Conservation (phyloP, 345 rosid genomes). For the Acer yangbiense region DNA sequence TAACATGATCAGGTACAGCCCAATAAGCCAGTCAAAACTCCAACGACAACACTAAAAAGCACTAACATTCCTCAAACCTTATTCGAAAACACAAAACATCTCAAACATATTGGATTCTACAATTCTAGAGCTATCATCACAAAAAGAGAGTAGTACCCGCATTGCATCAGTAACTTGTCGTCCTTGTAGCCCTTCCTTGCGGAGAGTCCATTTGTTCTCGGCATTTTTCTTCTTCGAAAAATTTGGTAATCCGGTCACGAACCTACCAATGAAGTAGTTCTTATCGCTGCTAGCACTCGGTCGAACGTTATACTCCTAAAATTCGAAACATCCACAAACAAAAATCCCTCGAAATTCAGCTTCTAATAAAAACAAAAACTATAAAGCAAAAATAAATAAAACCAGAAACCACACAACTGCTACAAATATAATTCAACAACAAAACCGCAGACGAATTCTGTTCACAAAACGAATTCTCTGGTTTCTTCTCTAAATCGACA, state of each 20-base stretch:
- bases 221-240: constrained; percentile 80
- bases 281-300: constrained; percentile 63
- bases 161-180: constrained; percentile 76
- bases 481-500: background rate
- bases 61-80: background rate
- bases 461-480: background rate
- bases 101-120: background rate
- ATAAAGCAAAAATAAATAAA: background rate
- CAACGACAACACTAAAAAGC: background rate
- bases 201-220: constrained; percentile 88
- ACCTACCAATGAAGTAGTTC: constrained; percentile 90
- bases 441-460: background rate
- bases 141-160: constrained; percentile 48
- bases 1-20: background rate
- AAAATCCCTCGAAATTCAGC: background rate
- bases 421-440: background rate
- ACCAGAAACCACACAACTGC: background rate
- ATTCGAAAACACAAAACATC: background rate
- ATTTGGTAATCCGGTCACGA: constrained; percentile 72
- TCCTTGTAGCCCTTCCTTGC: constrained; percentile 89
- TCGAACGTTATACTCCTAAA: constrained; percentile 83
- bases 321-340: background rate
- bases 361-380: background rate
- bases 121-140: constrained; percentile 3
- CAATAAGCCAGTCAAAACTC: background rate